Evolutionary conservation across 148 eudicot species (phyloP).

Genomic region (Tetragonia tetragonoides): DNA sequence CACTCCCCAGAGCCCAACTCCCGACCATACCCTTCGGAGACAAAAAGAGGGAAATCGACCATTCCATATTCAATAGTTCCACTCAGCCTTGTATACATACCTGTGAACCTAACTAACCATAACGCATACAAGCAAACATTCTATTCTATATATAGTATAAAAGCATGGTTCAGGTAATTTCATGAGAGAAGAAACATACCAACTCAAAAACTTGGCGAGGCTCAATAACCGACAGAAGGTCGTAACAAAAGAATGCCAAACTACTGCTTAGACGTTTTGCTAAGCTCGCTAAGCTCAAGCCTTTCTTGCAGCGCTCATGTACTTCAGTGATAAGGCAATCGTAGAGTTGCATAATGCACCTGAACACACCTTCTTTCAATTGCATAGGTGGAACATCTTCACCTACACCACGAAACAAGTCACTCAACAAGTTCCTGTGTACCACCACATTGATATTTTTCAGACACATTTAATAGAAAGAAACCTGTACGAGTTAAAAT

Average conservation of each 20-base stretch:
- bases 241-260: constrained; percentile 95
- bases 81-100: neutral
- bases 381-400: constrained; percentile 99
- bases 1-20: neutral
- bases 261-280: constrained; percentile 94
- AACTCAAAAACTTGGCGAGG: constrained; percentile 99
- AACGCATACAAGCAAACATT: neutral
- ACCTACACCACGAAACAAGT: constrained; percentile 46
- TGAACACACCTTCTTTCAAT: constrained; percentile 94
- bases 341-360: constrained; percentile 87
- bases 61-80: neutral
- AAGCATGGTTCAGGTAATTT: constrained; percentile 6
- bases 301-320: constrained; percentile 98
- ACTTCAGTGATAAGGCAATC: constrained; percentile 99
- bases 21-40: neutral
- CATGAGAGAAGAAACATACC: constrained; percentile 50
- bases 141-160: neutral
- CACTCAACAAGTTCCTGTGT: neutral
- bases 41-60: neutral
- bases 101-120: neutral
- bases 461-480: neutral
- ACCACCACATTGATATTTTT: neutral
- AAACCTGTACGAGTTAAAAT: neutral
- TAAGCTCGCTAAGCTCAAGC: constrained; percentile 86
- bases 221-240: constrained; percentile 86